Base-by-base conservation (phyloP, 805 yeast species). In the Yamadazyma akitaensis region DNA sequence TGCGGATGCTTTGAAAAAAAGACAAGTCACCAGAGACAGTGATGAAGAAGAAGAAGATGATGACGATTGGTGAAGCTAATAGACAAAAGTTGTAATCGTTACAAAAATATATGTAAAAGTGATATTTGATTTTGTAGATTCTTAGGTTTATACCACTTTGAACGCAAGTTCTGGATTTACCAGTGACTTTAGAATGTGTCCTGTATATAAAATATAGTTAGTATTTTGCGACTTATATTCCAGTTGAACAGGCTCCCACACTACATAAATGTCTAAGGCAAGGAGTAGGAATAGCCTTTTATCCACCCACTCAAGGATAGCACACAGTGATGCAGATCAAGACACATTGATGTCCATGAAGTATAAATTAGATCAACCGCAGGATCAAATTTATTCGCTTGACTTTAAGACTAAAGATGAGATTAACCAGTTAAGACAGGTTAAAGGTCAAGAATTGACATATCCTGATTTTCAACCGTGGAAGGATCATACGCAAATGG, bases 1-100 rank as follows among this genome's bases (percentile, higher is more conserved):
- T 49, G 96, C 96, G 0, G 88, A 87, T 49, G 96, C 96, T 1
- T 76, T 90, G 56, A 86, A 85, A 61, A 86, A 82, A 43, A 79
- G 94, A 61, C 71, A 68, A 49, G 75, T 68, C 10, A 88, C 88
- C 2, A 79, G 88, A 13, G 76, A 79, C 49, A 79, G 80, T 68
- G 85, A 80, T 34, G 81, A 84, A 51, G 88, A 81, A 46, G 90
- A 82, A 13, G 91, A 84, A 46, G 85, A 77, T 2, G 87, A 79
- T 2, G 88, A 82, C 40, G 53, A 50, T 32, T 40, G 43, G 37
- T 41, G 36, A 32, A 31, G 14, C 7, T 21, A 13, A 38, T 38
- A 38, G 42, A 38, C 42, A 21, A 21, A 21, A 21, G 7, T 21
- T 21, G 24, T 21, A 21, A 21, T 21, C 7, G 24, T 21, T 21